Base-by-base conservation (phyloP, 2,329 filamentous ascomycete genomes). In the Pseudogymnoascus sp. region DNA sequence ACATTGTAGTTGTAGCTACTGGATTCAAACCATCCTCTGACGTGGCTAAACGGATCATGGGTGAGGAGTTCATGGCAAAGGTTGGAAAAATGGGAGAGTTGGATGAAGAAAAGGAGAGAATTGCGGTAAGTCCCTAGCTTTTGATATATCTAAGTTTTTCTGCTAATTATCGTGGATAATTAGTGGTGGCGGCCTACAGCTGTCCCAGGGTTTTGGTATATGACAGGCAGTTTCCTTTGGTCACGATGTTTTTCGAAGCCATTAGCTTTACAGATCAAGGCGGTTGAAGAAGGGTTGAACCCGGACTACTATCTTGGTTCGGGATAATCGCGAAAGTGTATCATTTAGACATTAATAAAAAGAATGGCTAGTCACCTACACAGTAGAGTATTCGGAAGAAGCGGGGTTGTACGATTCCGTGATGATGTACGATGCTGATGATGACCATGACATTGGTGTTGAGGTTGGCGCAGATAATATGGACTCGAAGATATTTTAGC, bases 21-120 rank as follows among this genome's bases (percentile, higher is more conserved):
- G 77, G 76, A 0, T 68, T 69, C 0, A 69, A 72, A 60, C 38
- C 78, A 5, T 72, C 75, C 1, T 75, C 76, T 1, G 78, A 80
- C 63, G 70, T 76, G 5, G 72, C 80, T 0, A 76, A 80, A 2
- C 64, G 78, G 8, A 77, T 77, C 0, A 80, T 77, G 0, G 77
- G 78, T 44, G 44, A 38, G n/a, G 11, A n/a, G 72, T 11, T 62
- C 13, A 29, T 61, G 13, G 10, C 24, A 38, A 38, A 38, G 37
- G 37, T 38, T 38, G 37, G 37, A 6, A 38, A 38, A n/a, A 14
- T 16, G 16, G 37, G 37, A 38, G 37, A 16, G n/a, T 38, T 38
- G 37, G 37, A 50, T 7, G 37, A 38, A 38, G 37, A 38, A 38
- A 38, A 38, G 37, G 37, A 38, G n/a, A 38, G 37, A 3, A 38